These are phyloP conservation scores for Annulohypoxylon bovei DNA, from an alignment of 495 filamentous ascomycete species.

Conservation along the genomic window DNA sequence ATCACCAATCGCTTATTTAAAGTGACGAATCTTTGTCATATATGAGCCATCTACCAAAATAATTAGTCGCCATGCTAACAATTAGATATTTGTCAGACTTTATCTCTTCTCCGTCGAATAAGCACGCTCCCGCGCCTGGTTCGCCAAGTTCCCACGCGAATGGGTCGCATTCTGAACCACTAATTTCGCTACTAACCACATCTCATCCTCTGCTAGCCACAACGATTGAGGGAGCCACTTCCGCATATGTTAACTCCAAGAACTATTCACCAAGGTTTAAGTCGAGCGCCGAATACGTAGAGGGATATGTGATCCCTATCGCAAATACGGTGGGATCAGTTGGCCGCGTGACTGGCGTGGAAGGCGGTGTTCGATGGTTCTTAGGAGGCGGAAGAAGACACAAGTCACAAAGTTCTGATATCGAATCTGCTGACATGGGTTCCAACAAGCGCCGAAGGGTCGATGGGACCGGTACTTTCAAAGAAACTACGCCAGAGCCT, in stretches of 20 bases:
- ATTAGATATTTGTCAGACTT: slow-evolving; percentile 57
- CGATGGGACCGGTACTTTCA: slow-evolving; percentile 48
- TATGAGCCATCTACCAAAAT: slow-evolving; percentile 34
- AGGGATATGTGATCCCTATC: slow-evolving; percentile 82
- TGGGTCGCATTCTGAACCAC: slow-evolving; percentile 68
- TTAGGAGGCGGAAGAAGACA: slow-evolving; percentile 62
- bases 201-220: slow-evolving; percentile 81
- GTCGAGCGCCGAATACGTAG: slow-evolving; percentile 83
- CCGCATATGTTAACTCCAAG: slow-evolving; percentile 83
- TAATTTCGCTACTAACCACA: slow-evolving; percentile 81
- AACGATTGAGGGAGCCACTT: slow-evolving; percentile 81
- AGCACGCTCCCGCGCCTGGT: slow-evolving; percentile 49
- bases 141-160: slow-evolving; percentile 40
- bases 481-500: slow-evolving; percentile 44
- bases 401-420: slow-evolving; percentile 51
- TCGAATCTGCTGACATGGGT: slow-evolving; percentile 53
- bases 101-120: slow-evolving; percentile 63
- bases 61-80: slow-evolving; percentile 47
- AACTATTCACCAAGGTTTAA: slow-evolving; percentile 87
- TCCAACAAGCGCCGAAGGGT: slow-evolving; percentile 74
- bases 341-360: slow-evolving; percentile 82
- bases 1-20: slow-evolving; percentile 22
- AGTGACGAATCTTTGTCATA: slow-evolving; percentile 28
- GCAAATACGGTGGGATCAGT: slow-evolving; percentile 84
- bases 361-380: slow-evolving; percentile 82